phyloP scores from a whole-genome alignment of 2,329 filamentous ascomycete genomes.

The Penicillium sp. region DNA sequence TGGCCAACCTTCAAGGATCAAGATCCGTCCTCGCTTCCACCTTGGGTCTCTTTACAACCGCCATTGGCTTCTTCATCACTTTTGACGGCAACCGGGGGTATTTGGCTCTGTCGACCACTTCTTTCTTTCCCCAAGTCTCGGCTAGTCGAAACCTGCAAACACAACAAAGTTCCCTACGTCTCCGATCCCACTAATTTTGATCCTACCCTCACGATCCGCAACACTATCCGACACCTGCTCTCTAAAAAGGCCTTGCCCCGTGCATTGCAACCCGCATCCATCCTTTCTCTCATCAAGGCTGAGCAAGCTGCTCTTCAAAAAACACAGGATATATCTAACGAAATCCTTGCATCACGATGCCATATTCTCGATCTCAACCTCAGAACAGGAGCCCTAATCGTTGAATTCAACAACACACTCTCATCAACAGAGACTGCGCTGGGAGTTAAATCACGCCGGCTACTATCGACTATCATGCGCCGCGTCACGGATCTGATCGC shows the following conservation, averaged over 20 bases:
- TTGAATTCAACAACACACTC: conserved; percentile 26
- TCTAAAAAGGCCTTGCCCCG: conserved; percentile 56
- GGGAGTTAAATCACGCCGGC: conserved; percentile 8
- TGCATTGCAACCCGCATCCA: conserved; percentile 61
- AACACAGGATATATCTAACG: conserved; percentile 52
- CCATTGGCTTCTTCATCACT: not conserved
- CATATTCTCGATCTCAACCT: conserved; percentile 31
- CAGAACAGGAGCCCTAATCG: conserved; percentile 32
- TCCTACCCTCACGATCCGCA: conserved; percentile 69
- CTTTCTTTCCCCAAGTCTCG: conserved; percentile 60
- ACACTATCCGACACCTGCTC: conserved; percentile 67
- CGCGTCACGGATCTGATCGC: conserved; percentile 49
- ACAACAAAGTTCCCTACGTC: conserved; percentile 67
- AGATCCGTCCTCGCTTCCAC: not conserved
- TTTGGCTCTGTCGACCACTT: conserved; percentile 37
- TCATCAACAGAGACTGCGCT: conserved; percentile 7
- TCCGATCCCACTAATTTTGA: conserved; percentile 82
- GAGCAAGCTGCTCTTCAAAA: conserved; percentile 45
- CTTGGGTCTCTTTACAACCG: not conserved
- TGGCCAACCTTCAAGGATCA: not conserved
- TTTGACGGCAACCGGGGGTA: conserved; percentile 29
- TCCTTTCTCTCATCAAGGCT: conserved; percentile 58
- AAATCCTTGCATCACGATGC: conserved; percentile 45
- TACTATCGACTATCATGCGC: conserved; percentile 36
- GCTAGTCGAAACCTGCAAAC: conserved; percentile 62